These are phyloP conservation scores for Amborella trichopoda DNA, from an alignment of 164 flowering plant species.

Conservation along the genomic window DNA sequence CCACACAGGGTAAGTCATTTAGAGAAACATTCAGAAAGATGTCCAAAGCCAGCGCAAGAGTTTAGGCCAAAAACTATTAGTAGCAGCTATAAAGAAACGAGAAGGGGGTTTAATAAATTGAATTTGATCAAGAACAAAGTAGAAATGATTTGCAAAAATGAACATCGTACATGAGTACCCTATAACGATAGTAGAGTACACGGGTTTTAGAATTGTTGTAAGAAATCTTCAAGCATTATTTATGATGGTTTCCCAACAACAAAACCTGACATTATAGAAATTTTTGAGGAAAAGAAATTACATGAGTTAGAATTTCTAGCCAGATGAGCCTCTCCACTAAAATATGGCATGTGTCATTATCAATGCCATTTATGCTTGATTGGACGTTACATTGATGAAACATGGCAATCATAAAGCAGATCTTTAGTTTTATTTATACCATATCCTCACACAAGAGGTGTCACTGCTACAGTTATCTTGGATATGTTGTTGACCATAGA, in stretches of 20 bases:
- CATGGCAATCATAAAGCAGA: constrained; percentile 56
- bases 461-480: constrained; percentile 57
- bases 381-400: constrained; percentile 61
- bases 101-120: too few species aligned
- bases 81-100: too few species aligned
- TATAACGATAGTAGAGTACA: constrained; percentile 2
- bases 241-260: constrained; percentile 2
- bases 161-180: constrained; percentile 6
- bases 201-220: constrained; percentile 3
- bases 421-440: constrained; percentile 80
- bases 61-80: too few species aligned
- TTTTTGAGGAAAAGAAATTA: constrained; percentile 5
- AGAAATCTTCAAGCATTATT: constrained; percentile 5
- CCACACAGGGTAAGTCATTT: too few species aligned
- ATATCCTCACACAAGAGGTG: constrained; percentile 51
- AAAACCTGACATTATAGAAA: constrained; percentile 2
- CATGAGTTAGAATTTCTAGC: background rate
- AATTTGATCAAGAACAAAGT: constrained; percentile 6
- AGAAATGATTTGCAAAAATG: constrained; percentile 7
- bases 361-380: constrained; percentile 55
- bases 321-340: background rate
- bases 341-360: constrained; percentile 21
- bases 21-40: too few species aligned
- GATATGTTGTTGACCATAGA: constrained; percentile 66
- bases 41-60: too few species aligned